Conservation (phyloP, 768 basidiomycete genomes). For the Tricholoma flavovirens region DNA sequence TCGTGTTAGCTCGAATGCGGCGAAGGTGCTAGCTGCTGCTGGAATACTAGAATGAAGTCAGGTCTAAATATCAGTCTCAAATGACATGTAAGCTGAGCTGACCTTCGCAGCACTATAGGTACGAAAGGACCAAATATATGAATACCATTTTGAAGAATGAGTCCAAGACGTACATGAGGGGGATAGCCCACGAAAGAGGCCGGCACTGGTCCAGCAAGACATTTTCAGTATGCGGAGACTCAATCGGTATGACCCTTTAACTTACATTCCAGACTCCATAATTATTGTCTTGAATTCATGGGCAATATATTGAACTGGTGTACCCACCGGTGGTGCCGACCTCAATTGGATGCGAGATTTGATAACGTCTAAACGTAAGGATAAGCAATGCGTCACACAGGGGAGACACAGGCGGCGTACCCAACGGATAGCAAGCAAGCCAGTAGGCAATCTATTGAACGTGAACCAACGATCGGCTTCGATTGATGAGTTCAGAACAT, state of each 20-base stretch:
- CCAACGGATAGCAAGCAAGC: conserved; percentile 88
- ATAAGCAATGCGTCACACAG: background rate
- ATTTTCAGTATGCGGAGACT: background rate
- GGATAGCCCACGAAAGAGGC: conserved; percentile 67
- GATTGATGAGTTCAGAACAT: conserved; percentile 23
- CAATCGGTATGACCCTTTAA: conserved; percentile 9
- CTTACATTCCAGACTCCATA: conserved; percentile 69
- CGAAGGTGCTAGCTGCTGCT: conserved; percentile 86
- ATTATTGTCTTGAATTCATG: conserved; percentile 64
- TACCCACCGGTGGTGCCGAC: conserved; percentile 63
- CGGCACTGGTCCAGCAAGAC: conserved; percentile 33
- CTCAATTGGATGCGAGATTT: conserved; percentile 89
- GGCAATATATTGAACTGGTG: conserved; percentile 71
- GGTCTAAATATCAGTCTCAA: background rate
- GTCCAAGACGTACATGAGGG: conserved; percentile 59
- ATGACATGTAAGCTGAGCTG: background rate
- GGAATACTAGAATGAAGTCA: conserved; percentile 56
- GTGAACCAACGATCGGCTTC: background rate
- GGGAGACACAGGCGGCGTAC: conserved; percentile 26
- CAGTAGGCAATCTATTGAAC: conserved; percentile 73
- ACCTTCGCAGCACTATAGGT: conserved; percentile 59
- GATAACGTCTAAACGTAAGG: conserved; percentile 58
- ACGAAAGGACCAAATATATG: background rate
- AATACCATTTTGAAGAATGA: background rate
- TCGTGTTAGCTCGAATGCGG: conserved; percentile 80